Base-by-base conservation (phyloP, 805 yeast species). In the Yamadazyma nakazawae region DNA sequence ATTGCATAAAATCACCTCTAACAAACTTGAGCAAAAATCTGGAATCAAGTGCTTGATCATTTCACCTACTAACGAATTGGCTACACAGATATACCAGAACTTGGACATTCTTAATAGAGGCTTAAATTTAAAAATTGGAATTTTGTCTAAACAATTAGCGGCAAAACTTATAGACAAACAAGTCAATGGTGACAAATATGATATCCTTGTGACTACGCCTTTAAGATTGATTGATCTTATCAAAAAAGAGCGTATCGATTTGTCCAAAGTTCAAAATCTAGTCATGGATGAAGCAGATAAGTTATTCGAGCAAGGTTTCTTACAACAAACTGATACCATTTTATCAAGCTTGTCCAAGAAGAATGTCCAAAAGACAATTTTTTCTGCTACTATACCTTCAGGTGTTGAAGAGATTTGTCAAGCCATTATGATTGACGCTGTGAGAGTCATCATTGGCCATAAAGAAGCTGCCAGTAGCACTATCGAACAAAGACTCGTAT, bases 231-330 rank as follows among this genome's bases (percentile, higher is more conserved):
- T 92, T 34, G 96, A 90, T 56, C 74, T 88, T 28, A 79, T 90
- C 17, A 80, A 82, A 47, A 73, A 72, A 42, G 86, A 78, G 34
- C 71, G 77, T 10, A 62, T 88, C 18, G 82, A 81, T 53, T 74
- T 92, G 36, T 66, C 80, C 5, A 67, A 70, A 21, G 88, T 92
- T n/a, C 83, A 83, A 53, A 83, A 81, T 59, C 68, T 94, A 40
- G 79, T 94, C 17, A 81, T 94, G 55, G 99, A 94, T 73, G 99
- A 94, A 68, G 98, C 97, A 9, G 99, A 94, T 72, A 85, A 88
- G 57, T 71, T 94, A 48, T 88, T 94, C 55, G 97, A 94, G 58
- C 79, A 82, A 52, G 84, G 87, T 14, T 94, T 94, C 57, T 80
- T 89, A 12, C 88, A 84, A 55, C 99, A 94, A 70, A 86, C 97